A percentile compares a stretch with the other conserved stretches of the same genome.
These are phyloP conservation scores for Mycena olivaceomarginata DNA, from an alignment of 768 basidiomycete genomes.

Conservation along the genomic window DNA sequence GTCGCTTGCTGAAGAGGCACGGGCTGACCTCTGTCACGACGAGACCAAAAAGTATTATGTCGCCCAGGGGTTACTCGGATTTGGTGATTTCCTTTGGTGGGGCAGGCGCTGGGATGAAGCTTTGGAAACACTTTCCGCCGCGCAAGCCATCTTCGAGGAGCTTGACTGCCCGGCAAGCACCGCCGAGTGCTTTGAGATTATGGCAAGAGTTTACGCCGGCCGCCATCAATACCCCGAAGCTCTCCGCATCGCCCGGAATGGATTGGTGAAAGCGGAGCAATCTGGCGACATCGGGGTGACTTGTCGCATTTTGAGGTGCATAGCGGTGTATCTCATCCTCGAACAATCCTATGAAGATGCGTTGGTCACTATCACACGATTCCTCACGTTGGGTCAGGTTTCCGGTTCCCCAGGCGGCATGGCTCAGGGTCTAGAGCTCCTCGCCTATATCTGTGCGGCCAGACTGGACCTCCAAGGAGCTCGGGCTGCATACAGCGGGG, in stretches of 20 bases:
- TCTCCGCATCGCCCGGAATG: not conserved
- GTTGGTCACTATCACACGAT: not conserved
- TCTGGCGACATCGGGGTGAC: not conserved
- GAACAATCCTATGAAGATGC: not conserved
- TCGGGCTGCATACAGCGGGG: constrained; percentile 25
- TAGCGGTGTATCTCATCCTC: not conserved
- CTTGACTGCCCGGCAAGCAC: constrained; percentile 29
- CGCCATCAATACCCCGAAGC: constrained; percentile 21
- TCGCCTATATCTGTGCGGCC: constrained; percentile 28
- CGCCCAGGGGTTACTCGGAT: not conserved
- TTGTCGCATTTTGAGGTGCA: not conserved
- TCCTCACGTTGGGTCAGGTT: not conserved
- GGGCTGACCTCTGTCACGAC: not conserved
- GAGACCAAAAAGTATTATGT: not conserved
- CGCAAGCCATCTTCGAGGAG: constrained; percentile 29
- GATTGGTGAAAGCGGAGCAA: not conserved
- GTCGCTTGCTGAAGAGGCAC: not conserved
- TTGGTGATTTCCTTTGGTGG: not conserved
- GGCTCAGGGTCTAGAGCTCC: constrained; percentile 33
- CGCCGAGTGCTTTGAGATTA: constrained; percentile 30
- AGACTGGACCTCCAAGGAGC: constrained; percentile 33
- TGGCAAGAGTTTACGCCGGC: constrained; percentile 11
- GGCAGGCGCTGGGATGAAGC: not conserved
- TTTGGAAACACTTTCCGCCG: constrained; percentile 7
- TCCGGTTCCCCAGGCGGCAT: not conserved